Evolutionary conservation across 331 rosid species (phyloP).

Genomic region (Acacia concinna): DNA sequence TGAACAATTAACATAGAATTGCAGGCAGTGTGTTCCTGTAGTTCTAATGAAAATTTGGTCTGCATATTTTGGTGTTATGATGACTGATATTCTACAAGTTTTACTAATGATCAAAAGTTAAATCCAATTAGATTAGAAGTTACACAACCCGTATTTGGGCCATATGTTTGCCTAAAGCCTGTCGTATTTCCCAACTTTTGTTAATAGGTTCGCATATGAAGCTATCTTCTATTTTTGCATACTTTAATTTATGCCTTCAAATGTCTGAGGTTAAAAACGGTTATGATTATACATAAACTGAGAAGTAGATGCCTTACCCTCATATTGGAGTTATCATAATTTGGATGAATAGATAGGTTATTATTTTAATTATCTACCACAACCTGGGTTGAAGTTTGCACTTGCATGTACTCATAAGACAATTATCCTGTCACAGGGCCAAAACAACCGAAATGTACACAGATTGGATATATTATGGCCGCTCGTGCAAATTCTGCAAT

Average conservation of each 20-base stretch:
- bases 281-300: not conserved
- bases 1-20: not conserved
- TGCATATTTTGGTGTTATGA: not conserved
- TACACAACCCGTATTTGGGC: not conserved
- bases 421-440: conserved; percentile 56
- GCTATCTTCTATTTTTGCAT: not conserved
- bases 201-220: no score
- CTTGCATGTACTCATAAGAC: not conserved
- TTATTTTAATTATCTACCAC: not conserved
- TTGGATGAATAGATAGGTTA: not conserved
- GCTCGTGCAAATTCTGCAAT: conserved; percentile 89
- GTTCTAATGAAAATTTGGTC: not conserved
- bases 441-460: conserved; percentile 75
- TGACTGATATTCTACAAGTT: not conserved
- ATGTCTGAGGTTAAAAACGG: not conserved
- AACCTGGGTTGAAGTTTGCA: not conserved
- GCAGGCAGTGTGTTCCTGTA: not conserved
- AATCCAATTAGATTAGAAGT: not conserved
- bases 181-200: no score
- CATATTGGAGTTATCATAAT: not conserved
- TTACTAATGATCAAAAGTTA: not conserved
- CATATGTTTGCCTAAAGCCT: no score
- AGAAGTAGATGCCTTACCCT: not conserved
- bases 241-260: not conserved
- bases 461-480: conserved; percentile 94